These are phyloP conservation scores for Penicillium digitatum DNA, from an alignment of 2,329 filamentous ascomycete genomes.

Conservation along the genomic window DNA sequence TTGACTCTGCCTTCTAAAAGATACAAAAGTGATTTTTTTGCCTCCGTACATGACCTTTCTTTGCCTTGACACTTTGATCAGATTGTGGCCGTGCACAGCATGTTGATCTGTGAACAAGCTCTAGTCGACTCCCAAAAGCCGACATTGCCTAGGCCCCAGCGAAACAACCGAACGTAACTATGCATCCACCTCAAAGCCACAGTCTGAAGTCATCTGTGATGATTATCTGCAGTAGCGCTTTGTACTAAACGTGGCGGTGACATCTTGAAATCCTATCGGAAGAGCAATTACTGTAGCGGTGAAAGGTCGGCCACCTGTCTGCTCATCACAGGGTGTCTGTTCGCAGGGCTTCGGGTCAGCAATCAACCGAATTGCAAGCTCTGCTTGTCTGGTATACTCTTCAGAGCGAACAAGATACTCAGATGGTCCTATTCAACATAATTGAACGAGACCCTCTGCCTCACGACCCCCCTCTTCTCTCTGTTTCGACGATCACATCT, in stretches of 20 bases:
- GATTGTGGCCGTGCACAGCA: neutral
- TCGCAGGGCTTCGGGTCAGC: neutral
- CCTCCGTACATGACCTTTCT: neutral
- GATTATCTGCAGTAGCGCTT: conserved; percentile 23
- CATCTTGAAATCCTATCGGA: conserved; percentile 14
- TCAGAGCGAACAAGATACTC: neutral
- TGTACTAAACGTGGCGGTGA: conserved; percentile 25
- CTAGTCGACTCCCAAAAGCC: neutral
- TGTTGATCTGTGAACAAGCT: conserved; percentile 1
- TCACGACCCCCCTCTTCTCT: neutral
- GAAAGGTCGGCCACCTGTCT: conserved; percentile 14
- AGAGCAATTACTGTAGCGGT: conserved; percentile 20
- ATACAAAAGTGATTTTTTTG: conserved; percentile 1
- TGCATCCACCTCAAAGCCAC: conserved; percentile 1
- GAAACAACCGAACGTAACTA: neutral
- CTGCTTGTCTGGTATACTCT: neutral
- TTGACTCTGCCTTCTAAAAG: conserved; percentile 1
- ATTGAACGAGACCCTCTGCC: neutral
- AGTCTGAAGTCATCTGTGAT: neutral
- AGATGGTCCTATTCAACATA: neutral
- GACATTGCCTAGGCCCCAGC: neutral
- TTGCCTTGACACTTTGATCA: neutral
- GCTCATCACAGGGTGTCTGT: neutral
- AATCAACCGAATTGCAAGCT: neutral
- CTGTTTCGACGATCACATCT: conserved; percentile 10